phyloP scores from a whole-genome alignment of 768 basidiomycete species.

The Russula griseocarnosa region DNA sequence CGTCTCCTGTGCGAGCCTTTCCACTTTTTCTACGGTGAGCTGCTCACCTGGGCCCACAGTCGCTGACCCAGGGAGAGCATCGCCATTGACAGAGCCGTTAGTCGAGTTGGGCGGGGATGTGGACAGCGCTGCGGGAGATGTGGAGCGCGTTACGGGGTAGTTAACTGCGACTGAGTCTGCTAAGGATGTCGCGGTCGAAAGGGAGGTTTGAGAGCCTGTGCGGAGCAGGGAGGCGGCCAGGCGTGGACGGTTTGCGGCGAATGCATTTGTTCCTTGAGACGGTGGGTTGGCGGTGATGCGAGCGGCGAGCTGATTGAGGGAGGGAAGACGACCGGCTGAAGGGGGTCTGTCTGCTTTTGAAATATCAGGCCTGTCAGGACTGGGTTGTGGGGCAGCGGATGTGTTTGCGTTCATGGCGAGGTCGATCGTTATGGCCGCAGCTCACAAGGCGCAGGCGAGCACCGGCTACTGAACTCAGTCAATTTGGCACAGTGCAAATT shows the following conservation, averaged over 20 bases:
- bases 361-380: not conserved
- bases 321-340: constrained; percentile 50
- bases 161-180: constrained; percentile 67
- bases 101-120: constrained; percentile 48
- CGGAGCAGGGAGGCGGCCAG: constrained; percentile 70
- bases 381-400: not conserved
- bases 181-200: constrained; percentile 34
- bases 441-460: not conserved
- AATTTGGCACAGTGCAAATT: too few relatives aligned
- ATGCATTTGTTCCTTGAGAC: not conserved
- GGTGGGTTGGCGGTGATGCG: constrained; percentile 54
- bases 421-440: constrained; percentile 5
- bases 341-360: constrained; percentile 38
- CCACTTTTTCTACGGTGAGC: constrained; percentile 62
- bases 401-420: constrained; percentile 25
- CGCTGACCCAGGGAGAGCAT: constrained; percentile 30
- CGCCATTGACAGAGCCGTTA: constrained; percentile 38
- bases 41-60: constrained; percentile 41
- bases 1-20: constrained; percentile 58
- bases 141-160: constrained; percentile 59
- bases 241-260: constrained; percentile 55
- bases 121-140: constrained; percentile 54
- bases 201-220: constrained; percentile 49
- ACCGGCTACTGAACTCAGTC: too few relatives aligned
- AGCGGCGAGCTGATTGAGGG: constrained; percentile 78